A percentile compares a stretch with the other conserved stretches of the same genome.
Evolutionary conservation across 2,329 filamentous ascomycete species (phyloP).

Genomic region (Coniella vitis): DNA sequence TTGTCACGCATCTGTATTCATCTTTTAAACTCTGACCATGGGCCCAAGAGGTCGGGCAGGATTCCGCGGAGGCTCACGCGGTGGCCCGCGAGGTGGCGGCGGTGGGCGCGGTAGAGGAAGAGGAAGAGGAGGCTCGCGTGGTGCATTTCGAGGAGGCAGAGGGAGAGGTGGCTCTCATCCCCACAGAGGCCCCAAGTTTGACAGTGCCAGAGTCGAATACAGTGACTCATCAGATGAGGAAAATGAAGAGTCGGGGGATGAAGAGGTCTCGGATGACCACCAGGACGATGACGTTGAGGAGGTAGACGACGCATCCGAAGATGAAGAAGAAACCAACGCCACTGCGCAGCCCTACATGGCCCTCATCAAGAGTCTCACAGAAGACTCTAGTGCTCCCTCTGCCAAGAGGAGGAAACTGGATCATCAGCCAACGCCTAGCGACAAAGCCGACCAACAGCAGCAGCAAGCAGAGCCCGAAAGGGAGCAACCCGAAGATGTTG

Average conservation of each 20-base stretch:
- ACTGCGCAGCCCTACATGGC: slow-evolving; percentile 47
- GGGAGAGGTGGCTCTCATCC: slow-evolving; percentile 18
- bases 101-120: too few relatives aligned
- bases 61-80: slow-evolving; percentile 23
- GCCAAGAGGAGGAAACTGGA: slow-evolving; percentile 54
- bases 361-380: slow-evolving; percentile 50
- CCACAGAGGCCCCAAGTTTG: slow-evolving; percentile 34
- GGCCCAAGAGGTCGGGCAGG: slow-evolving; percentile 21
- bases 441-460: slow-evolving; percentile 19
- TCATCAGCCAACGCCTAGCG: slow-evolving; percentile 24
- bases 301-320: slow-evolving; percentile 36
- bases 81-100: too few relatives aligned
- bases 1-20: neutral
- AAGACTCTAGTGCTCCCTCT: slow-evolving; percentile 33
- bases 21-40: slow-evolving; percentile 2
- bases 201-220: slow-evolving; percentile 33
- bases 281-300: slow-evolving; percentile 43
- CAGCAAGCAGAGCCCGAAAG: slow-evolving; percentile 20
- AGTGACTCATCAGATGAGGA: slow-evolving; percentile 27
- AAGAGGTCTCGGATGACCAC: slow-evolving; percentile 37
- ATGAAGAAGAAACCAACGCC: slow-evolving; percentile 28
- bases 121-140: slow-evolving; percentile 15
- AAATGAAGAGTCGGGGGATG: too few relatives aligned
- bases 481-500: slow-evolving; percentile 28
- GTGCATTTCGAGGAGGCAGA: slow-evolving; percentile 22